A percentile compares a stretch with the other conserved stretches of the same genome.
phyloP scores from a whole-genome alignment of 257 asterid genomes.

The Solanum tarapatanum region DNA sequence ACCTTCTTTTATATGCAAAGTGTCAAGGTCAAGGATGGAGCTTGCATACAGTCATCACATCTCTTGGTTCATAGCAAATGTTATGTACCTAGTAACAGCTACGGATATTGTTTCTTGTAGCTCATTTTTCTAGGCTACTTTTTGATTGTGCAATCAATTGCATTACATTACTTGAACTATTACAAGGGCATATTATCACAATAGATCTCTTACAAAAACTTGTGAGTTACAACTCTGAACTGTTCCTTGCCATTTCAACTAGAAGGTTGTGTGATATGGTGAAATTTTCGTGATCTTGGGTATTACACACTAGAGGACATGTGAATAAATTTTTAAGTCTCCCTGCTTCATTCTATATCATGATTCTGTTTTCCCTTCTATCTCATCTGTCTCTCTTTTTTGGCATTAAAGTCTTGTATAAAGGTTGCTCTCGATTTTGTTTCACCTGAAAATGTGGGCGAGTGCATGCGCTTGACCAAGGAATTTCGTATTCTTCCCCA shows the following conservation, averaged over 20 bases:
- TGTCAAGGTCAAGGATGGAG: not conserved
- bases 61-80: not conserved
- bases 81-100: not conserved
- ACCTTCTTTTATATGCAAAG: not conserved
- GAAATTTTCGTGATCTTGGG: not conserved
- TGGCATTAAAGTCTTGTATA: conserved; percentile 46
- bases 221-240: not conserved
- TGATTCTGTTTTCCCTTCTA: not conserved
- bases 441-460: conserved; percentile 61
- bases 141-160: not conserved
- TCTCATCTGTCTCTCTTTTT: not conserved
- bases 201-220: not conserved
- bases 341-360: not conserved
- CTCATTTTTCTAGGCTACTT: not conserved
- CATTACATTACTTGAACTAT: not conserved
- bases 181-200: not conserved
- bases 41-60: not conserved
- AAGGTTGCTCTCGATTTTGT: conserved; percentile 79
- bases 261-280: not conserved
- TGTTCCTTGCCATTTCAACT: not conserved
- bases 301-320: not conserved
- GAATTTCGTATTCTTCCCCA: conserved; percentile 62
- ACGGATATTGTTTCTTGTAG: not conserved
- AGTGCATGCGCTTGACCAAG: conserved; percentile 48
- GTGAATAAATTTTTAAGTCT: not conserved